Percentiles rank a stretch among this genome's conserved stretches.
Conservation (phyloP, 768 basidiomycete genomes). For the Antrodiella citrinella region DNA sequence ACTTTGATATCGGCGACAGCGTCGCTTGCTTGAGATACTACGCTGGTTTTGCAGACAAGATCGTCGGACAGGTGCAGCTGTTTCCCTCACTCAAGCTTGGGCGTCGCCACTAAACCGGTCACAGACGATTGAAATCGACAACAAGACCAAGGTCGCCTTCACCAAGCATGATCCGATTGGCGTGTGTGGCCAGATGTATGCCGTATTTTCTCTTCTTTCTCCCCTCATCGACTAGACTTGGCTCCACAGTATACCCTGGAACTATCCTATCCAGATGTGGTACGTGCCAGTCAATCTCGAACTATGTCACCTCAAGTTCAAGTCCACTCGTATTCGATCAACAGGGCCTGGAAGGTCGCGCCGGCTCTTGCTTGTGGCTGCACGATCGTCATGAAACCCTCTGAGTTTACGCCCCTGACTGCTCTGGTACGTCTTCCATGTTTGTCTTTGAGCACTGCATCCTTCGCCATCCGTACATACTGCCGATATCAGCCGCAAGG, state of each 20-base stretch:
- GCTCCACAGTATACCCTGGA: conserved; percentile 74
- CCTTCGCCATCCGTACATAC: too few relatives aligned
- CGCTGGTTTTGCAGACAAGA: conserved; percentile 95
- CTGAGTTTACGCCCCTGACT: conserved; percentile 78
- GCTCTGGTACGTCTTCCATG: conserved; percentile 45
- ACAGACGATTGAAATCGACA: conserved; percentile 74
- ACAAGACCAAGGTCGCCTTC: conserved; percentile 74
- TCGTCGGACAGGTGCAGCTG: conserved; percentile 63
- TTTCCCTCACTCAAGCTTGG: background rate
- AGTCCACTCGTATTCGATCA: too few relatives aligned
- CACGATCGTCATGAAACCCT: conserved; percentile 93
- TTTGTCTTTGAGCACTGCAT: too few relatives aligned
- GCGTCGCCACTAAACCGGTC: background rate
- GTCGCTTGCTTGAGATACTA: conserved; percentile 82
- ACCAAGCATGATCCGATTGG: conserved; percentile 88
- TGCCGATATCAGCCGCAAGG: too few relatives aligned
- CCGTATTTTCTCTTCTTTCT: background rate
- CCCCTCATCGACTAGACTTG: background rate
- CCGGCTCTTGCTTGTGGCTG: conserved; percentile 89
- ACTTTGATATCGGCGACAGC: conserved; percentile 74
- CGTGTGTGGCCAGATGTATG: conserved; percentile 89
- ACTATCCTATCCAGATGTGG: conserved; percentile 88
- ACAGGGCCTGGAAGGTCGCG: conserved; percentile 85
- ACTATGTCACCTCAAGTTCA: too few relatives aligned
- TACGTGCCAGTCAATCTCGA: too few relatives aligned